These are phyloP conservation scores for Phytophthora sojae DNA, from an alignment of 352 stramenopile genomes.

Conservation along the genomic window DNA sequence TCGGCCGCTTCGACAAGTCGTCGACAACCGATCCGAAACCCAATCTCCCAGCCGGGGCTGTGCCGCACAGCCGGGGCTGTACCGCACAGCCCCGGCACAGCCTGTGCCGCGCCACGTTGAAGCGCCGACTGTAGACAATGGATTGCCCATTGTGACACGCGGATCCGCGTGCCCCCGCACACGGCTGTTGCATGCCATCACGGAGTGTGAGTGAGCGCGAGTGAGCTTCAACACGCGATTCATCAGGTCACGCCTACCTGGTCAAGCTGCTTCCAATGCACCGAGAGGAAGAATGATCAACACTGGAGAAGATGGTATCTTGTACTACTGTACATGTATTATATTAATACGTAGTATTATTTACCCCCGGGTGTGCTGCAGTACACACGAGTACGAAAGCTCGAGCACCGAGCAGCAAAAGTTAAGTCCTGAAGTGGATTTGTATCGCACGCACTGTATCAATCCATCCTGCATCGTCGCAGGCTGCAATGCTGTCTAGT, in stretches of 20 bases:
- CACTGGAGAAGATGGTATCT: too few relatives aligned
- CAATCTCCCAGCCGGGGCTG: not conserved
- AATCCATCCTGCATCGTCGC: not conserved
- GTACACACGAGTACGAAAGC: too few relatives aligned
- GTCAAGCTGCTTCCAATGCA: not conserved
- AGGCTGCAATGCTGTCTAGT: not conserved
- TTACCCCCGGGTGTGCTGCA: too few relatives aligned
- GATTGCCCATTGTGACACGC: too few relatives aligned
- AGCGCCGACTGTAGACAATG: constrained; percentile 1
- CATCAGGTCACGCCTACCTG: not conserved
- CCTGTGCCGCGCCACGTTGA: constrained; percentile 1
- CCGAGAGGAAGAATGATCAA: too few relatives aligned
- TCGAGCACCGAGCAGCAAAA: constrained; percentile 2
- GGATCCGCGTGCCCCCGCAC: not conserved
- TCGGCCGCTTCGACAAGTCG: not conserved
- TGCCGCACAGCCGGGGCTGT: not conserved
- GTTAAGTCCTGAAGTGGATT: not conserved
- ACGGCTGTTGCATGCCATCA: not conserved
- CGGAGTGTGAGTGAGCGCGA: not conserved
- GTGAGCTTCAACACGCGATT: not conserved
- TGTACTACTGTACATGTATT: too few relatives aligned
- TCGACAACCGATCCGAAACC: constrained; percentile 4
- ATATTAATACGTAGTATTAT: too few relatives aligned
- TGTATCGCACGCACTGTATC: not conserved
- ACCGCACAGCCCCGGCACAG: too few relatives aligned